Conservation (phyloP, 495 filamentous ascomycete genomes). For the Aspergillus affinis region DNA sequence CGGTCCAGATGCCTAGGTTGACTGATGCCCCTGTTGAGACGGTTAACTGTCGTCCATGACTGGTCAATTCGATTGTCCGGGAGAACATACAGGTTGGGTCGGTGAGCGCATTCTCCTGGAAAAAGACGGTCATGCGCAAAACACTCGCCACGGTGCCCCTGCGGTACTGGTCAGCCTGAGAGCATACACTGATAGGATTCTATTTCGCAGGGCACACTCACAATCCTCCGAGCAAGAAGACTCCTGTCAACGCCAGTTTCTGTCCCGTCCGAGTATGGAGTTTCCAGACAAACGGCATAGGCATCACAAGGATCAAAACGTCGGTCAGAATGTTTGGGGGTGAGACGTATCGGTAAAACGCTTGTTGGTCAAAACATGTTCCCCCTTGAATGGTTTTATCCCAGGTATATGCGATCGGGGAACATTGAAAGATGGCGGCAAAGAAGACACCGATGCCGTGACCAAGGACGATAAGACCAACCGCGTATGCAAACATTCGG, state of each 20-base stretch:
- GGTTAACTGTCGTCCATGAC: not conserved
- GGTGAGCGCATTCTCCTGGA: constrained; percentile 8
- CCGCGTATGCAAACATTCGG: constrained; percentile 30
- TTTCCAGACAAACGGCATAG: constrained; percentile 45
- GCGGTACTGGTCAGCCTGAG: not conserved
- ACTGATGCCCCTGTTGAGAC: constrained; percentile 22
- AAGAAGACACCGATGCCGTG: constrained; percentile 30
- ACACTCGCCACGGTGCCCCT: constrained; percentile 27
- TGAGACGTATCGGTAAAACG: constrained; percentile 31
- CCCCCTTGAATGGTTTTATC: constrained; percentile 21
- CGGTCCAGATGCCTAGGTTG: constrained; percentile 23
- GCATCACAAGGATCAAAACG: constrained; percentile 38
- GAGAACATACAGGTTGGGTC: constrained; percentile 23
- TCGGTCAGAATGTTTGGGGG: constrained; percentile 36
- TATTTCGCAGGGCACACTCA: constrained; percentile 12
- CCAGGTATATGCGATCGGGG: constrained; percentile 33
- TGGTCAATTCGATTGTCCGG: not conserved
- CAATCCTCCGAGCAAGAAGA: constrained; percentile 31
- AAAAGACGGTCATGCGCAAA: constrained; percentile 23
- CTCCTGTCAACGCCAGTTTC: constrained; percentile 27
- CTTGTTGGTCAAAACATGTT: constrained; percentile 28
- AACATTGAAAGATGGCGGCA: constrained; percentile 32
- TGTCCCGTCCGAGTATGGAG: constrained; percentile 21
- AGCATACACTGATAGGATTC: not conserved
- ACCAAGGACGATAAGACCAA: constrained; percentile 27